Evolutionary conservation across 2,329 filamentous ascomycete genomes (phyloP).

Genomic region (Teratosphaeria epicoccoides): DNA sequence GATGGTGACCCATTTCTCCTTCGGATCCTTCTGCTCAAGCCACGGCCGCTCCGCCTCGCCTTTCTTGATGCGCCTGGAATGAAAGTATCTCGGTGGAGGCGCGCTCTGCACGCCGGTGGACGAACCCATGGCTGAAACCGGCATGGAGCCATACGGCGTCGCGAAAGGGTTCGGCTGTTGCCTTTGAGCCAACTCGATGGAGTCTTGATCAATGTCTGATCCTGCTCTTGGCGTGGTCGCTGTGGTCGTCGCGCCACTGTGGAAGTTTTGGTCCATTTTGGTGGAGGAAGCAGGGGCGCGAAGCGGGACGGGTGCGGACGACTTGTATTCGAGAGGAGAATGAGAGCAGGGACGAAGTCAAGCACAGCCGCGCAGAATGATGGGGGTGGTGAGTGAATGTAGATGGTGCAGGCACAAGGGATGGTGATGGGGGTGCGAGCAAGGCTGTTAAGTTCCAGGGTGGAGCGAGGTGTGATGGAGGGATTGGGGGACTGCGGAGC

Average conservation of each 20-base stretch:
- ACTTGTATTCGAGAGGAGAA: not conserved
- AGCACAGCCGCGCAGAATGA: not conserved
- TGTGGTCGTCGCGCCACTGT: conserved; percentile 18
- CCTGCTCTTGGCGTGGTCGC: conserved; percentile 17
- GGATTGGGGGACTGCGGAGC: not conserved
- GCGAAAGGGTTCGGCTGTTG: conserved; percentile 26
- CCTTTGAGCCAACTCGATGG: conserved; percentile 5
- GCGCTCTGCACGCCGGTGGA: conserved; percentile 27
- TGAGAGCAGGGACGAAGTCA: not conserved
- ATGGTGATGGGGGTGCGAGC: not conserved
- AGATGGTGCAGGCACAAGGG: not conserved
- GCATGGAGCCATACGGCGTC: conserved; percentile 34
- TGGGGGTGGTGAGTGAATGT: not conserved
- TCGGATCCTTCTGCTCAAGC: conserved; percentile 60
- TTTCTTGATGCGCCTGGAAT: conserved; percentile 61
- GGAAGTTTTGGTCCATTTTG: conserved; percentile 18
- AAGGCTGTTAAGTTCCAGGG: not conserved
- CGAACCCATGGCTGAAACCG: conserved; percentile 33
- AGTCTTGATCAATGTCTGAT: not conserved
- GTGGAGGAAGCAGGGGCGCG: not conserved
- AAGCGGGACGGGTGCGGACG: not conserved
- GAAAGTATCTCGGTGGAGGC: conserved; percentile 47
- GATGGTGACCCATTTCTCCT: conserved; percentile 79
- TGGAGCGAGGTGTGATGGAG: not conserved
- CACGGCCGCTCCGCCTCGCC: conserved; percentile 67